Evolutionary conservation across 306 rosid genomes (phyloP), one percentile per base, ranked within the genome.

Genomic region (Prunus campanulata): DNA sequence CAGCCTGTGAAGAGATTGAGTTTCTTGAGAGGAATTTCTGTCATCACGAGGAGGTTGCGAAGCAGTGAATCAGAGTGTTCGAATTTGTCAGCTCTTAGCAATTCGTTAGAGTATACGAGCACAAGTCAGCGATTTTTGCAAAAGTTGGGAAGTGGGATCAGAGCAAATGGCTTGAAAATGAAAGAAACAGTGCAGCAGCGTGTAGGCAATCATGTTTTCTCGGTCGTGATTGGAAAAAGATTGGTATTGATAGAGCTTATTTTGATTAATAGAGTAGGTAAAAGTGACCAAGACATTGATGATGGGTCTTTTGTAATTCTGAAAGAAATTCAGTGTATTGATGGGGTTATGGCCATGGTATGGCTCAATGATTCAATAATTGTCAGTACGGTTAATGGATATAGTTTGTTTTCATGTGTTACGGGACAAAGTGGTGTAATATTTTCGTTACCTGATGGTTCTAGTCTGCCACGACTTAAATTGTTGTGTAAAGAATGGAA

Each of bases 311-410:
- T 90, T 59, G 86, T 86, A 68, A 83, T 92, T 78, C 85, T 95
- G 74, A 92, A 89, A 62, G 97, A 92, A 87, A 77, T 92, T 87
- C 97, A 84, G 75, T 87, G 91, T 71, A 86, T 85, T 57, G 97
- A 95, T 83, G 98, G 93, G 63, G 85, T 89, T 74, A 73, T 80
- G 84, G 47, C 91, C 9, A 88, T 90, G 93, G 97, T 92, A 70
- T 95, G 99, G 97, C 88, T 95, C 44, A 80, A 95, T 60, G 97
- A 92, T 89, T 95, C 99, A 2, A 85, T 95, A 72, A 59, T 95
- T 25, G 87, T 88, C 44, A 96, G 99, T 11, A 90, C 99, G 0
- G 80, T 60, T 44, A 83, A 75, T 74, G 99, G 97, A 10, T 95
- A 95, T 85, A 88, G 87, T 72, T 81, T 89, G 88, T 83, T 92